Percentiles rank a stretch among this genome's conserved stretches.
These are phyloP conservation scores for Trichophyton equinum DNA, from an alignment of 2,329 filamentous ascomycete species.

Conservation along the genomic window DNA sequence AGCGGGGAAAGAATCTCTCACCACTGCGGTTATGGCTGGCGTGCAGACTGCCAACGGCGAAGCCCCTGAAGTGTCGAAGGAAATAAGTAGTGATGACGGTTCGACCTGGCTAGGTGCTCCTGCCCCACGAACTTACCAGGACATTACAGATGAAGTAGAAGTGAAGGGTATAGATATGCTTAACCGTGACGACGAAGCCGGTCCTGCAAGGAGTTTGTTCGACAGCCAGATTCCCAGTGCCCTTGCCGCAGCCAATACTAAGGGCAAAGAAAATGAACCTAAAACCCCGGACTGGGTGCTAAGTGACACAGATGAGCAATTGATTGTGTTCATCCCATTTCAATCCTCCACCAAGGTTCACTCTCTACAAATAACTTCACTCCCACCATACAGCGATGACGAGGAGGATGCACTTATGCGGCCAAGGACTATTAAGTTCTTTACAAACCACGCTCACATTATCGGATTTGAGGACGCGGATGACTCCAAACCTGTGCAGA, in stretches of 20 bases:
- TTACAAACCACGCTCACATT: conserved; percentile 77
- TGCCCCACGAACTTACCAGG: conserved; percentile 66
- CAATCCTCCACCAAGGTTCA: conserved; percentile 80
- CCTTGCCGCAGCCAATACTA: conserved; percentile 28
- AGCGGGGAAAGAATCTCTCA: conserved; percentile 58
- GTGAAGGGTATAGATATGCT: conserved; percentile 68
- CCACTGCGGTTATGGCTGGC: conserved; percentile 57
- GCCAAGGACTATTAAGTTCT: conserved; percentile 72
- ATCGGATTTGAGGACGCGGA: conserved; percentile 93
- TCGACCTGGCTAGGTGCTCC: conserved; percentile 59
- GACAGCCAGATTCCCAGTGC: conserved; percentile 53
- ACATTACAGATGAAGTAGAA: conserved; percentile 75
- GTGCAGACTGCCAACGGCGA: conserved; percentile 31
- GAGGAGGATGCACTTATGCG: conserved; percentile 61
- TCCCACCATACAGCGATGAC: conserved; percentile 49
- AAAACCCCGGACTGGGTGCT: conserved; percentile 71
- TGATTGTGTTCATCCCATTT: conserved; percentile 87
- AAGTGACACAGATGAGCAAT: conserved; percentile 92
- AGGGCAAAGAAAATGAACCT: conserved; percentile 41
- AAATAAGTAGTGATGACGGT: conserved; percentile 31
- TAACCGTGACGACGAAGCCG: conserved; percentile 69
- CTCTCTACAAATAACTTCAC: conserved; percentile 72
- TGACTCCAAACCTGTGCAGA: conserved; percentile 67
- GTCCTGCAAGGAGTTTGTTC: conserved; percentile 61
- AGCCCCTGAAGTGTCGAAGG: conserved; percentile 29